A percentile compares a stretch with the other conserved stretches of the same genome.
phyloP scores from a whole-genome alignment of 768 basidiomycete species.

The Rhodocollybia butyracea region DNA sequence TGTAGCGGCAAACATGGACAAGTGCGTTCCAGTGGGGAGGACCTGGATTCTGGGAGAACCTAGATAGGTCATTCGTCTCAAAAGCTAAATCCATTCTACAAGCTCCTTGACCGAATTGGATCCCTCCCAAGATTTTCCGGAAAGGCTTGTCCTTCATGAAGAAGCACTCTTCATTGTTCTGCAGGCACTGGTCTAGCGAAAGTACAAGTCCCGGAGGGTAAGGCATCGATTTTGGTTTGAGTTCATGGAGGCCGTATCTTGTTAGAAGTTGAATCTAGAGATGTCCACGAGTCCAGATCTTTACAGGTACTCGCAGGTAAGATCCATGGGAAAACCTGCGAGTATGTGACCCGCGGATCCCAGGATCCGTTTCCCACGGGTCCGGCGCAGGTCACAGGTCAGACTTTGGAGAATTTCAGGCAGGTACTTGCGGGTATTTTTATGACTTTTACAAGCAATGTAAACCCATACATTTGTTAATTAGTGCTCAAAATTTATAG shows the following conservation, averaged over 20 bases:
- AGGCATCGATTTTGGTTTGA: constrained; percentile 8
- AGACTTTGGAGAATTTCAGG: no score
- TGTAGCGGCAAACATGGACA: not conserved
- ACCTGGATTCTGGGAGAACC: constrained; percentile 6
- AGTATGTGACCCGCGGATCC: no score
- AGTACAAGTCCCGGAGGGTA: constrained; percentile 9
- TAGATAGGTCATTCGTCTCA: not conserved
- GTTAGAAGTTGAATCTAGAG: constrained; percentile 9
- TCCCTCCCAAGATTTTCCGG: not conserved
- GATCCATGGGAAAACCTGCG: no score
- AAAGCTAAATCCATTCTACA: not conserved
- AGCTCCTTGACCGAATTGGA: not conserved
- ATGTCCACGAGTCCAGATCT: no score
- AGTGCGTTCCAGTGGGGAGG: not conserved
- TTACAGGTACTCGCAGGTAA: no score
- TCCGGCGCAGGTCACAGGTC: no score
- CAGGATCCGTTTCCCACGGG: no score
- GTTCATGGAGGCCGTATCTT: constrained; percentile 3
- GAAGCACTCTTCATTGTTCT: not conserved
- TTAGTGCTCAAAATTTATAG: no score
- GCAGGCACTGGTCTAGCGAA: not conserved
- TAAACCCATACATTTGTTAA: no score
- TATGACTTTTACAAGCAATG: no score
- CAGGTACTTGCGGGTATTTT: no score
- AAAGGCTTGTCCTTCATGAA: constrained; percentile 4